These are phyloP conservation scores for Silybum marianum DNA, from an alignment of 129 eudicot species.

Conservation along the genomic window DNA sequence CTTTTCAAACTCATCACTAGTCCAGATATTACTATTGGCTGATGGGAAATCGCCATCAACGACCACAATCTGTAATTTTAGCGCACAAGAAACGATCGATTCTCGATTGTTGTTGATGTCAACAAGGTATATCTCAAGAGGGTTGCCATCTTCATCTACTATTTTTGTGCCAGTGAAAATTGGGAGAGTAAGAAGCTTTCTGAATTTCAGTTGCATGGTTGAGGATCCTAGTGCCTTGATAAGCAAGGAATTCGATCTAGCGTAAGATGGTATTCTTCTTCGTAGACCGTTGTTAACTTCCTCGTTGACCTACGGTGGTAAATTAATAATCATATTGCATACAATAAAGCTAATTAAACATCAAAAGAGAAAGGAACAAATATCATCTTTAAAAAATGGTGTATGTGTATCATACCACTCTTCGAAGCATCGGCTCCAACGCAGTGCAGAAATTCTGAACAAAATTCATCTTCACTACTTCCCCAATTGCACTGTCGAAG, in stretches of 20 bases:
- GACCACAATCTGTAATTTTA: conserved; percentile 68
- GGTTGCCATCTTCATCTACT: conserved; percentile 40
- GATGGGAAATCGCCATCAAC: conserved; percentile 72
- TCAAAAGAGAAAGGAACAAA: background rate
- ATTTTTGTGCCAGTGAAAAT: conserved; percentile 67
- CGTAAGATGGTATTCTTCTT: conserved; percentile 23
- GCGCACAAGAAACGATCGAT: conserved; percentile 26
- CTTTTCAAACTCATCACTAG: conserved; percentile 52
- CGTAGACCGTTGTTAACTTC: conserved; percentile 66
- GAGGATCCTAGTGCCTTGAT: conserved; percentile 49
- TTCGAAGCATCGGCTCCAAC: conserved; percentile 79
- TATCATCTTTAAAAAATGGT: background rate
- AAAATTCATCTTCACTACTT: conserved; percentile 60
- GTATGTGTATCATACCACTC: conserved; percentile 61
- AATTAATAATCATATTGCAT: background rate
- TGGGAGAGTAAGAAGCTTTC: conserved; percentile 41
- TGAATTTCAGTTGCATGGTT: conserved; percentile 49
- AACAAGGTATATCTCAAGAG: conserved; percentile 46
- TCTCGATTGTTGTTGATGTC: conserved; percentile 27
- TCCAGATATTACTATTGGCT: conserved; percentile 45
- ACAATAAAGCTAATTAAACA: background rate
- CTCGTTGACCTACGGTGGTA: conserved; percentile 52
- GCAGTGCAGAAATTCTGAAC: conserved; percentile 50
- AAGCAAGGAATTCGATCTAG: conserved; percentile 44
- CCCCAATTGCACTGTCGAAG: conserved; percentile 59